Evolutionary conservation across 2,329 filamentous ascomycete species (phyloP).

Genomic region (Colletotrichum sojae): DNA sequence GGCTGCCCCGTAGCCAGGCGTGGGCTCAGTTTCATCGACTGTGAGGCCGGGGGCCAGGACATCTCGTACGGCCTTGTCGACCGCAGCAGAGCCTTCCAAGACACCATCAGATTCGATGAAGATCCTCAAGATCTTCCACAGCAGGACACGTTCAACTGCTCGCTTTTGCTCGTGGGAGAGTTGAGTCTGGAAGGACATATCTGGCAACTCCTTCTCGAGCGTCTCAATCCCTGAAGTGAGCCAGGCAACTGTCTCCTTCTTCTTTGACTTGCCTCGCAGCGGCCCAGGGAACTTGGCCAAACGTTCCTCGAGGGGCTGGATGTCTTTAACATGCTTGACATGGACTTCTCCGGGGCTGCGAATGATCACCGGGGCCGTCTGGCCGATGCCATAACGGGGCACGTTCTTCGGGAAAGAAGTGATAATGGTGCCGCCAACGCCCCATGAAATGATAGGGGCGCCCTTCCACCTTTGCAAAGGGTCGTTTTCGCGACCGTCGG

Average conservation of each 20-base stretch:
- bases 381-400: slow-evolving; percentile 85
- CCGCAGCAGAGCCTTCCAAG: slow-evolving; percentile 79
- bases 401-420: slow-evolving; percentile 91
- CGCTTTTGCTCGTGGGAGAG: slow-evolving; percentile 77
- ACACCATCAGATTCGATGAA: slow-evolving; percentile 90
- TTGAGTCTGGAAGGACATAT: slow-evolving; percentile 61
- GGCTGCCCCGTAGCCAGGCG: slow-evolving; percentile 44
- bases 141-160: slow-evolving; percentile 81
- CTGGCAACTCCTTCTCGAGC: slow-evolving; percentile 74
- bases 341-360: slow-evolving; percentile 87
- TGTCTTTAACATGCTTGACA: slow-evolving; percentile 80
- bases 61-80: slow-evolving; percentile 81
- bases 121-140: slow-evolving; percentile 89
- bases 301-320: slow-evolving; percentile 79
- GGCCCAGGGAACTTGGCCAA: slow-evolving; percentile 91
- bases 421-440: slow-evolving; percentile 85
- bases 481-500: slow-evolving; percentile 79
- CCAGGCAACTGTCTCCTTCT: slow-evolving; percentile 93
- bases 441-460: slow-evolving; percentile 88
- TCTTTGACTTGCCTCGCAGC: slow-evolving; percentile 90
- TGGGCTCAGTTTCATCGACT: slow-evolving; percentile 45
- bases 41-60: slow-evolving; percentile 76
- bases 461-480: slow-evolving; percentile 92
- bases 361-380: slow-evolving; percentile 82
- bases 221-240: slow-evolving; percentile 81